Percentiles rank a stretch among this genome's conserved stretches.
Evolutionary conservation across 192 early-diverging fungal genomes (phyloP).

Genomic region (Coemansia sp.): DNA sequence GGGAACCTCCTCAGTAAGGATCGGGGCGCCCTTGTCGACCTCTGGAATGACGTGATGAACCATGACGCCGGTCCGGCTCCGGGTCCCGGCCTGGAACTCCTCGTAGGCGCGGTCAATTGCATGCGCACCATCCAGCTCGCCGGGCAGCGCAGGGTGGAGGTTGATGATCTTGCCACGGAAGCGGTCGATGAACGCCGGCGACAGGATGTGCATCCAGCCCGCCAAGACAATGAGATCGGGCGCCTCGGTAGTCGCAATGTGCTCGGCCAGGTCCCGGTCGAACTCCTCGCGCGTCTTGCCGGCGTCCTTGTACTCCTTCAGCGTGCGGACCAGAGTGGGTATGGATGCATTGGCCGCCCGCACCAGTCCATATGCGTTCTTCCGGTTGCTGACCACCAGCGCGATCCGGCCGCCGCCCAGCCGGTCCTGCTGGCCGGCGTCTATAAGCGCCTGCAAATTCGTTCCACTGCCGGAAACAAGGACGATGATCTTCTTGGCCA

Average conservation of each 20-base stretch:
- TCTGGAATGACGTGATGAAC: slow-evolving; percentile 94
- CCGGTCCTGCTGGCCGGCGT: slow-evolving; percentile 53
- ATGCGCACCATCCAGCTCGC: slow-evolving; percentile 93
- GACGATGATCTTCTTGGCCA: slow-evolving; percentile 65
- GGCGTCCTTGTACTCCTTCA: slow-evolving; percentile 78
- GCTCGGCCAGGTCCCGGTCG: slow-evolving; percentile 75
- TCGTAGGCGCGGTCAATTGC: slow-evolving; percentile 92
- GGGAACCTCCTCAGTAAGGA: slow-evolving; percentile 70
- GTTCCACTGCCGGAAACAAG: slow-evolving; percentile 92
- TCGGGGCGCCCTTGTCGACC: slow-evolving; percentile 91
- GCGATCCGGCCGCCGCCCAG: slow-evolving; percentile 65
- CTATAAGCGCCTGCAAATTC: slow-evolving; percentile 95
- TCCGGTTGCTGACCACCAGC: slow-evolving; percentile 86
- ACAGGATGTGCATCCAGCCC: slow-evolving; percentile 98
- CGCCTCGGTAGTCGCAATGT: slow-evolving; percentile 50
- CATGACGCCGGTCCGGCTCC: slow-evolving; percentile 74
- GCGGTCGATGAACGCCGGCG: slow-evolving; percentile 68
- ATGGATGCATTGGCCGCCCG: slow-evolving; percentile 78
- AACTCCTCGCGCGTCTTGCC: slow-evolving; percentile 83
- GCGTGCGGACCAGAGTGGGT: slow-evolving; percentile 71
- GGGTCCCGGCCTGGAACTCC: slow-evolving; percentile 73
- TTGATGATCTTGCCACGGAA: slow-evolving; percentile 82
- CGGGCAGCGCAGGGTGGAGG: slow-evolving; percentile 94
- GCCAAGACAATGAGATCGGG: slow-evolving; percentile 90
- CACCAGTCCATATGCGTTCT: slow-evolving; percentile 80